Evolutionary conservation across 2,329 filamentous ascomycete species (phyloP).

Genomic region (Exophiala alcalophila): DNA sequence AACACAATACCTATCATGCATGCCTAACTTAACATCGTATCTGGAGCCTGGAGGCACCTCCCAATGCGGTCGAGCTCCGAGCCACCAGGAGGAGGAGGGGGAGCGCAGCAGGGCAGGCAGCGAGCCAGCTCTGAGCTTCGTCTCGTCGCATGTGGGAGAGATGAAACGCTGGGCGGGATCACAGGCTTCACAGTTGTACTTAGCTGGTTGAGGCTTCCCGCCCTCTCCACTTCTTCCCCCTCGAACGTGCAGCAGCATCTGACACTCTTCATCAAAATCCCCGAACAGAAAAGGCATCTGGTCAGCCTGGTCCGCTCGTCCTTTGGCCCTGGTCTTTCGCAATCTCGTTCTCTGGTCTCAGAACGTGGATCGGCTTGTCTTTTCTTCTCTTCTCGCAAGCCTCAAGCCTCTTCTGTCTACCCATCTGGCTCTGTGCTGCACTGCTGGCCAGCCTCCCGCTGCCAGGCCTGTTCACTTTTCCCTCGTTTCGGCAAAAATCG

Average conservation of each 20-base stretch:
- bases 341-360: conserved; percentile 17
- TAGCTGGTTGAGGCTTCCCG: conserved; percentile 14
- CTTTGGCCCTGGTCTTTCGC: conserved; percentile 13
- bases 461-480: too few relatives aligned
- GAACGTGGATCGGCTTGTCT: conserved; percentile 9
- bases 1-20: too few relatives aligned
- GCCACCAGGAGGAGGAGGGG: too few relatives aligned
- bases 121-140: too few relatives aligned
- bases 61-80: too few relatives aligned
- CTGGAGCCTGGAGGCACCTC: too few relatives aligned
- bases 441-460: too few relatives aligned
- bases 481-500: conserved; percentile 12
- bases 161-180: conserved; percentile 22
- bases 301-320: conserved; percentile 4
- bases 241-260: conserved; percentile 22
- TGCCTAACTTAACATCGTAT: too few relatives aligned
- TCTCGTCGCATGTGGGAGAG: conserved; percentile 2
- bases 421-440: too few relatives aligned
- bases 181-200: too few relatives aligned
- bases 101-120: too few relatives aligned
- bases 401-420: too few relatives aligned
- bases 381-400: conserved; percentile 16
- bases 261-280: conserved; percentile 18
- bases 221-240: conserved; percentile 19
- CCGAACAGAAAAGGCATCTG: conserved; percentile 4